Base-by-base conservation (phyloP, 768 basidiomycete species). In the Leccinum broughii region DNA sequence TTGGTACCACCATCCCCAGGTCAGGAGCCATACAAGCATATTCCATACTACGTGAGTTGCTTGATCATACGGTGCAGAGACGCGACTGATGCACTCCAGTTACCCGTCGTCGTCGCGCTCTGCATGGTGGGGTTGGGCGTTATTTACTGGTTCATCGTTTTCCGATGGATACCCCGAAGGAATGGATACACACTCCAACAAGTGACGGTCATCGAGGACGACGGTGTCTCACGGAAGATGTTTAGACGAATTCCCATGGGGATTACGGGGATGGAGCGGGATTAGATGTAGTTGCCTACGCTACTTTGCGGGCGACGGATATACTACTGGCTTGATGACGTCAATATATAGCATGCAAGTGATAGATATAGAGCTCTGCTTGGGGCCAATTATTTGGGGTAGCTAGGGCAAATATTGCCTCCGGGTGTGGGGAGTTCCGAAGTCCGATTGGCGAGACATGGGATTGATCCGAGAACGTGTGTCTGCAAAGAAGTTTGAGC, bases 1-100 rank as follows among this genome's bases (percentile, higher is more conserved):
- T 74, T 90, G 54, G 74, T 89, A 32, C 88, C 89, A 4, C 89
- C 89, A 1, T 68, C 75, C 0, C 69, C 74, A 5, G 86, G 82
- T 7, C 77, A 77, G 6, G 74, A 73, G 51, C 79, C 80, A 3
- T 90, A 90, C 64, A 76, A 82, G 24, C 66, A 75, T 58, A 76
- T 91, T 11, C 87, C 88, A 4, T 91, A 90, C 64, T 90, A 85
- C 79, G 89, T 89, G 64, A 65, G 86, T 73, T 3, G 13, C 39
- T 34, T 6, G 2, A 7, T 61, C 13, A 11, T 24, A 37, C 13
- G 0, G 3, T 20, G 9, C 46, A 13, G 10, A 14, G 26, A 24
- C 6, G n/a, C 14, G 48, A 5, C 6, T 60, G 35, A 61, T 46
- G 52, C 13, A 30, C n/a, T 22, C 5, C 37, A 87, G 84, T 75